Percentiles rank a stretch among this genome's conserved stretches.
These are phyloP conservation scores for Epichloe coenophiala DNA, from an alignment of 2,329 filamentous ascomycete species.

Conservation along the genomic window DNA sequence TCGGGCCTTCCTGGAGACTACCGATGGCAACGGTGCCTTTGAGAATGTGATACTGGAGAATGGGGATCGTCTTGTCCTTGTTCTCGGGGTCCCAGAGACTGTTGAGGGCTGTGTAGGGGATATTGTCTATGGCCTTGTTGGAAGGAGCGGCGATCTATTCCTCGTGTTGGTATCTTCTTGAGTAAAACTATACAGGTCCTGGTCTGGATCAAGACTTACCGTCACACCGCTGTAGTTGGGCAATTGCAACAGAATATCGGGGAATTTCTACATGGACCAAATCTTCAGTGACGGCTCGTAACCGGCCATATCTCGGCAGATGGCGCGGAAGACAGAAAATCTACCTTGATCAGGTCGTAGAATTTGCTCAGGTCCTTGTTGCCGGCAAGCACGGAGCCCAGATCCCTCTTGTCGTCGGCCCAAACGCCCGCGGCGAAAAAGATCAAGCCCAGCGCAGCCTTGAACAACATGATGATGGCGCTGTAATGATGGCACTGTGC, in stretches of 20 bases:
- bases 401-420: slow-evolving; percentile 15
- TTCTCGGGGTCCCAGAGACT: slow-evolving; percentile 32
- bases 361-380: slow-evolving; percentile 30
- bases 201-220: slow-evolving; percentile 15
- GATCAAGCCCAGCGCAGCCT: slow-evolving; percentile 10
- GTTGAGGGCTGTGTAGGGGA: slow-evolving; percentile 36
- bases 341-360: slow-evolving; percentile 29
- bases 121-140: slow-evolving; percentile 42
- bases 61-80: slow-evolving; percentile 28
- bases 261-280: slow-evolving; percentile 26
- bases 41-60: slow-evolving; percentile 51
- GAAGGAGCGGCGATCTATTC: slow-evolving; percentile 40
- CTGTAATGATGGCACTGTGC: neutral
- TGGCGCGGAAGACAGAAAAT: neutral
- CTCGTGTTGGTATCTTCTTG: neutral
- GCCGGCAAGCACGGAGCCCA: slow-evolving; percentile 25
- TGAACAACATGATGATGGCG: slow-evolving; percentile 10
- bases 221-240: slow-evolving; percentile 31
- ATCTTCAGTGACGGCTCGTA: neutral
- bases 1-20: slow-evolving; percentile 22
- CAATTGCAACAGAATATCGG: slow-evolving; percentile 29
- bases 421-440: slow-evolving; percentile 9
- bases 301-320: neutral
- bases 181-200: too few relatives aligned
- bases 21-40: slow-evolving; percentile 31